Evolutionary conservation across 345 rosid genomes (phyloP), one percentile per base, ranked within the genome.

Genomic region (Hibiscus trionum): DNA sequence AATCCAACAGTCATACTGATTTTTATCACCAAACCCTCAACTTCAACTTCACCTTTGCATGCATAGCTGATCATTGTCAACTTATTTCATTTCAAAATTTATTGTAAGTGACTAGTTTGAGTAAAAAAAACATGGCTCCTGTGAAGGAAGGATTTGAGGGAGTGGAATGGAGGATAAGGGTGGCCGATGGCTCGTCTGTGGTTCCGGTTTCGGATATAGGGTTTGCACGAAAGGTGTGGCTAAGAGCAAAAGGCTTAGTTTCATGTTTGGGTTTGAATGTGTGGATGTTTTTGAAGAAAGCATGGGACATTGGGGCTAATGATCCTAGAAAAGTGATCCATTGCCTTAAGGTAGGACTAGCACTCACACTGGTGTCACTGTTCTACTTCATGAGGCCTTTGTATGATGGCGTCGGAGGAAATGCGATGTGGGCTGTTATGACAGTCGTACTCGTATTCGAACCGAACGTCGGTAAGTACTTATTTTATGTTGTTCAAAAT

Each of bases 401-500:
- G 75, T 77, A 84, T 67, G 80, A 87, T 0, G 85, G 86, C 27
- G 73, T 85, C 29, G 88, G 86, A 61, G 69, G 81, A 80, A 85
- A 83, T 78, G 82, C 85, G 55, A 85, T 81, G 82, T 85, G 88
- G 88, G 88, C 86, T 21, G 16, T 85, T n/a, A 81, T 85, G 84
- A 85, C 88, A 2, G 85, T 83, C 16, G 85, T 85, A 2, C 84
- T 85, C 11, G 88, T 75, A 63, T 78, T 81, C 71, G 88, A 81
- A 53, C 73, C 78, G 64, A 81, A 73, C 19, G 86, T 76, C 7
- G 88, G 88, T 77, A 65, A 78, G 84, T 60, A 82, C 42, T 19
- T 24, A 14, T 44, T 64, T 33, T 37, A 67, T 31, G 7, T 73
- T 26, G 33, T 35, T 39, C 59, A 52, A 42, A 58, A 49, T 7